Percentiles rank a stretch among this genome's conserved stretches.
Conservation (phyloP, 148 eudicot species). For the Amaranthus palmeri region DNA sequence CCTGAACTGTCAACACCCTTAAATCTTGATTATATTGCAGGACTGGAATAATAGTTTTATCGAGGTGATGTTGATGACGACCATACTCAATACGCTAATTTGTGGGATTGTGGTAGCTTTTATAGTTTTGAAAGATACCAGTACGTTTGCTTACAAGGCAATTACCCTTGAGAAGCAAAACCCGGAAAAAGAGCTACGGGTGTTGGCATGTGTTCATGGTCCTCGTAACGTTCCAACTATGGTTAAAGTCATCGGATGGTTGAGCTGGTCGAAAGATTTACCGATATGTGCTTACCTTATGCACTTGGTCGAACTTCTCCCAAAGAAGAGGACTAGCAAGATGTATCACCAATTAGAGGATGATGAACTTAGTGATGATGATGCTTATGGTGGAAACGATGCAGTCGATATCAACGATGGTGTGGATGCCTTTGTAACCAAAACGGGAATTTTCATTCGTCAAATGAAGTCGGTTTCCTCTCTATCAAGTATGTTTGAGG, state of each 20-base stretch:
- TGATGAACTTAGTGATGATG: constrained; percentile 90
- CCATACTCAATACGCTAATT: constrained; percentile 54
- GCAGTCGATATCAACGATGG: constrained; percentile 71
- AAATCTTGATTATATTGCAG: constrained; percentile 37
- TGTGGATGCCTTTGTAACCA: constrained; percentile 52
- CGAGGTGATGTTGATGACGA: constrained; percentile 47
- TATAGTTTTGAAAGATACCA: constrained; percentile 45
- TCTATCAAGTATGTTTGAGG: constrained; percentile 43
- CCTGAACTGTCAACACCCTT: not conserved
- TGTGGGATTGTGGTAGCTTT: constrained; percentile 53
- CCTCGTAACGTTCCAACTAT: constrained; percentile 79
- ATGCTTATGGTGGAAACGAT: constrained; percentile 73
- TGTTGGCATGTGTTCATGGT: constrained; percentile 72
- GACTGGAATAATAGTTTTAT: constrained; percentile 37
- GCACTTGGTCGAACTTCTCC: constrained; percentile 83
- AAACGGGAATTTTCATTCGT: constrained; percentile 55
- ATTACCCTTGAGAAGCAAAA: constrained; percentile 52
- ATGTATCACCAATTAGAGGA: constrained; percentile 77
- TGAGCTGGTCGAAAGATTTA: constrained; percentile 51
- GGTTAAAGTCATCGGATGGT: constrained; percentile 60
- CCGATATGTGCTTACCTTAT: constrained; percentile 68
- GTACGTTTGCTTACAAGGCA: constrained; percentile 47
- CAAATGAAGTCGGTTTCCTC: constrained; percentile 67
- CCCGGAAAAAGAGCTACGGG: constrained; percentile 65
- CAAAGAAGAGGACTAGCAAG: constrained; percentile 42